These are phyloP conservation scores for Quercus tomentella DNA, from an alignment of 331 rosid genomes.

Conservation along the genomic window DNA sequence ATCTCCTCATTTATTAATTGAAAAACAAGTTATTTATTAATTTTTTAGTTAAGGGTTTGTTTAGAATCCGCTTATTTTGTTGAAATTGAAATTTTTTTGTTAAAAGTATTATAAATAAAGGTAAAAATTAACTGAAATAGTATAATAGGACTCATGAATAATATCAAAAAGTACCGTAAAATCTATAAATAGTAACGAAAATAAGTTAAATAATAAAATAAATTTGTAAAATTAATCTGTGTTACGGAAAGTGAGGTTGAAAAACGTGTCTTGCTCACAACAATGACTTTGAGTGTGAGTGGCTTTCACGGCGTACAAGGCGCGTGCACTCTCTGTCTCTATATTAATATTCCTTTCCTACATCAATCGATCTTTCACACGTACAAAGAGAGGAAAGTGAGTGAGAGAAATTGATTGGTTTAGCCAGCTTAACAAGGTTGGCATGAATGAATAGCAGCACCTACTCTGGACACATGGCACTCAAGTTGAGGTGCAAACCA, in stretches of 20 bases:
- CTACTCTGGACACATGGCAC: conserved; percentile 24
- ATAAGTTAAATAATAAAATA: rapidly evolving
- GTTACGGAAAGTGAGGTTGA: no score
- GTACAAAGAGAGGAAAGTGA: neutral
- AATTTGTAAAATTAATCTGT: rapidly evolving
- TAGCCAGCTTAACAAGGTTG: conserved; percentile 21
- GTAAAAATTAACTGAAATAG: no score
- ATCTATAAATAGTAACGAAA: rapidly evolving
- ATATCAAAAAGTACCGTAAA: rapidly evolving
- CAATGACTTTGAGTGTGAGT: no score
- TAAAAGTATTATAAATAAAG: rapidly evolving
- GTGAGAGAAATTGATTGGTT: neutral
- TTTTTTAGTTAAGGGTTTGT: no score
- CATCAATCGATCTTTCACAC: neutral
- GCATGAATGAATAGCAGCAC: conserved; percentile 16
- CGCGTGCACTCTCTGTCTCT: neutral
- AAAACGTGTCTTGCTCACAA: no score
- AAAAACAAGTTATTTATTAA: no score
- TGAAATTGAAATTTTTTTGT: rapidly evolving
- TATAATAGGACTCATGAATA: rapidly evolving
- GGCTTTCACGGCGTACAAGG: neutral
- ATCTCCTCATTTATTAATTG: no score
- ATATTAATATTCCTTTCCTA: no score
- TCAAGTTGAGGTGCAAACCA: neutral
- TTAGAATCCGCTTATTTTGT: rapidly evolving